Conservation (phyloP, 352 stramenopile species). For the Achlya hypogyna region DNA sequence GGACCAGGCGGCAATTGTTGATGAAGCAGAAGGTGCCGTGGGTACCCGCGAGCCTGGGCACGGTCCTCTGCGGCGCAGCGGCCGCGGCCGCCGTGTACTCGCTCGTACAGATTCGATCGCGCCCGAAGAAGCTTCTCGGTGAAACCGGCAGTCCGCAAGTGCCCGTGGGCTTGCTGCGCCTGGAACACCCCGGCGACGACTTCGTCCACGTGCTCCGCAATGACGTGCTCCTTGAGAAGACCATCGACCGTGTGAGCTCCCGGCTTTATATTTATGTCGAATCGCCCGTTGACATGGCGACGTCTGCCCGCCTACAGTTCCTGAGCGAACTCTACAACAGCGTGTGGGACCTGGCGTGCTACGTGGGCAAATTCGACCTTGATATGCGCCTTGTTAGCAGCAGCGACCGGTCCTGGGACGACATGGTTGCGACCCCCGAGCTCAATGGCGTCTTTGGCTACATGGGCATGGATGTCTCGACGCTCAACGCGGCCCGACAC, state of each 20-base stretch:
- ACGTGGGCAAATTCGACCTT: conserved; percentile 42
- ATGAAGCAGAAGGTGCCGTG: conserved; percentile 15
- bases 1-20: background rate
- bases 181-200: conserved; percentile 21
- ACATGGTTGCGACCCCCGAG: conserved; percentile 50
- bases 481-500: conserved; percentile 53
- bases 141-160: conserved; percentile 21
- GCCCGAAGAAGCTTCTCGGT: background rate
- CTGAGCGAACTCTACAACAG: conserved; percentile 65
- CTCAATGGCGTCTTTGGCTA: conserved; percentile 60
- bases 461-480: conserved; percentile 51
- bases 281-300: conserved; percentile 28
- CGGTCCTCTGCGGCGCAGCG: background rate
- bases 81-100: conserved; percentile 5
- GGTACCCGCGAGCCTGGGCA: background rate
- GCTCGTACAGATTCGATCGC: conserved; percentile 1
- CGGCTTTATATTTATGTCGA: conserved; percentile 56
- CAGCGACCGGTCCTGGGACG: conserved; percentile 40
- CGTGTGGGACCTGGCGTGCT: conserved; percentile 56
- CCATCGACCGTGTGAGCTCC: conserved; percentile 33
- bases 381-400: conserved; percentile 50
- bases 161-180: conserved; percentile 38
- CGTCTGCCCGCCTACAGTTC: conserved; percentile 61
- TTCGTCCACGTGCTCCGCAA: conserved; percentile 23
- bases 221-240: conserved; percentile 66